These are phyloP conservation scores for Candida incommunis DNA, from an alignment of 805 yeast species.

Conservation along the genomic window DNA sequence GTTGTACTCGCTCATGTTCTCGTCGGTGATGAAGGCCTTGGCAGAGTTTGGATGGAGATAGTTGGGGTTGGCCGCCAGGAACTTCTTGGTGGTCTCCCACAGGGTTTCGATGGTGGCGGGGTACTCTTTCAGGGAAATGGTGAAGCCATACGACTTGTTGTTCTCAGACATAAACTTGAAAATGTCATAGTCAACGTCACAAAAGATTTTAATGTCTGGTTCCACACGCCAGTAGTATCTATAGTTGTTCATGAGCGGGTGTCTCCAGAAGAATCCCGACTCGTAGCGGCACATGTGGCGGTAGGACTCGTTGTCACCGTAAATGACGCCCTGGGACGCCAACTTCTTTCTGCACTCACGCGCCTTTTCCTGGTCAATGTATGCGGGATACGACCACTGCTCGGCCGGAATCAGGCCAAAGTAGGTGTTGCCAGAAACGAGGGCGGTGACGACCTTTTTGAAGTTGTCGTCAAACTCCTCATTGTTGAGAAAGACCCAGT, in stretches of 20 bases:
- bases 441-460: constrained; percentile 29
- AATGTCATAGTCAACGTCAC: constrained; percentile 49
- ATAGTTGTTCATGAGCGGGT: constrained; percentile 38
- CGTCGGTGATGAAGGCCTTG: constrained; percentile 46
- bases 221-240: constrained; percentile 64
- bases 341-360: constrained; percentile 29
- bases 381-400: constrained; percentile 58
- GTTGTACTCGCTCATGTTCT: constrained; percentile 50
- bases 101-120: constrained; percentile 44
- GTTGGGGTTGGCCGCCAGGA: constrained; percentile 31
- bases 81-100: constrained; percentile 38
- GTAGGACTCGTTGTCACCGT: constrained; percentile 45
- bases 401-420: constrained; percentile 46
- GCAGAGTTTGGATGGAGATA: constrained; percentile 40
- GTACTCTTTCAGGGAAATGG: constrained; percentile 48
- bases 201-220: constrained; percentile 43
- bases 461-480: constrained; percentile 44
- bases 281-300: constrained; percentile 70
- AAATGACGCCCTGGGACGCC: constrained; percentile 30
- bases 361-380: constrained; percentile 41
- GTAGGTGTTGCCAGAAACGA: constrained; percentile 44
- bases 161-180: constrained; percentile 40
- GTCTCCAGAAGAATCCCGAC: constrained; percentile 55
- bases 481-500: constrained; percentile 67
- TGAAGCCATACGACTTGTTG: constrained; percentile 47